A percentile compares a stretch with the other conserved stretches of the same genome.
Evolutionary conservation across 108 stramenopile genomes (phyloP).

Genomic region (Discostella stelligeroides): DNA sequence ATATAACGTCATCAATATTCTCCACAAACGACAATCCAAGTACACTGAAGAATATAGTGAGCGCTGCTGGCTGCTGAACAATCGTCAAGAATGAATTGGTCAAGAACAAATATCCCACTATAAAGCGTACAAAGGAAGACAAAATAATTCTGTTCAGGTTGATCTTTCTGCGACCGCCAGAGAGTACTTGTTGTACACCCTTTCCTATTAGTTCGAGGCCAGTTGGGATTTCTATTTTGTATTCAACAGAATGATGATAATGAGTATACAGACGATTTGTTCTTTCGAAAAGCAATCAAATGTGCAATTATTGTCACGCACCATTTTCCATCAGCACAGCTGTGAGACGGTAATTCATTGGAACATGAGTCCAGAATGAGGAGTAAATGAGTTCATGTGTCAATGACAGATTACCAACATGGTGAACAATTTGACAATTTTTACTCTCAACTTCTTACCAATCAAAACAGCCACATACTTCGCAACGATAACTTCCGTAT

Average conservation of each 20-base stretch:
- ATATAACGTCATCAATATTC: slow-evolving; percentile 65
- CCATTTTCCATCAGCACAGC: slow-evolving; percentile 13
- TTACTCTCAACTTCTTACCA: background rate
- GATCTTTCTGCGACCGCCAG: background rate
- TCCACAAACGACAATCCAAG: slow-evolving; percentile 73
- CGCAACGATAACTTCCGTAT: slow-evolving; percentile 11
- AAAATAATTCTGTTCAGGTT: slow-evolving; percentile 4
- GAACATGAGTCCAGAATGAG: background rate
- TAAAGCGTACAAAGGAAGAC: slow-evolving; percentile 14
- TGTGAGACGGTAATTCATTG: background rate
- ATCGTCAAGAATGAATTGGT: slow-evolving; percentile 9
- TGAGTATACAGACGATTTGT: no score
- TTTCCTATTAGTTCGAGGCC: slow-evolving; percentile 25
- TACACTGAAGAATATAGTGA: slow-evolving; percentile 22
- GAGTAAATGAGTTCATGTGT: no score
- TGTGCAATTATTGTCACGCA: background rate
- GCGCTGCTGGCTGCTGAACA: slow-evolving; percentile 3
- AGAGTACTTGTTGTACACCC: background rate
- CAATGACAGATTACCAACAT: no score
- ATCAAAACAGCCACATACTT: slow-evolving; percentile 25
- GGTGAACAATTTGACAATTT: background rate
- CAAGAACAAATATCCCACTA: slow-evolving; percentile 17
- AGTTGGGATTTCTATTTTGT: slow-evolving; percentile 17
- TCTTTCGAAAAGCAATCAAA: background rate
- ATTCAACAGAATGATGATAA: background rate